Base-by-base conservation (phyloP, 495 filamentous ascomycete species). In the Cryomyces minteri region DNA sequence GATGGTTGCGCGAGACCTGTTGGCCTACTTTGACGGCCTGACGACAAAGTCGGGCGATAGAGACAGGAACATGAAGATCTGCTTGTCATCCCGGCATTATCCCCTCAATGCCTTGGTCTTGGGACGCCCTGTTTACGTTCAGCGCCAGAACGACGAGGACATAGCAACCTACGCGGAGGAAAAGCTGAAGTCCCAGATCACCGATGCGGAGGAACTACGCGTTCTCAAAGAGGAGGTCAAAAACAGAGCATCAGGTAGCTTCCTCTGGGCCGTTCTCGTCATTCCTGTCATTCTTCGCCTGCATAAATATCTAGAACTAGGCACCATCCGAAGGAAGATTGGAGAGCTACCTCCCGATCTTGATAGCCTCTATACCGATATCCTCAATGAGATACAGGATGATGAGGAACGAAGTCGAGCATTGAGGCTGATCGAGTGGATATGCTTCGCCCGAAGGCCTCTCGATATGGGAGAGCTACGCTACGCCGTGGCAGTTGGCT, bases 11-110 rank as follows among this genome's bases (percentile, higher is more conserved):
- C 43, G 39, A 12, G 6, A 51, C 1, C 29, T 63, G 7, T 47
- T 57, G 2, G 29, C 44, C 6, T 44, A 45, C 1, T 54, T 65
- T 51, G 44, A 54, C 28, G n/a, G 43, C 4, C 28, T 58, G 43
- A 49, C 53, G 28, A 7, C 46, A n/a, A 37, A 37, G 33, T n/a
- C n/a, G 33, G 33, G 7, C n/a, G 7, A 6, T 37, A 37, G 6
- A 6, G 31, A 39, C n/a, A n/a, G n/a, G 32, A 32, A 9, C 8
- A 50, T 61, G 40, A 56, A 31, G 1, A 59, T 67, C 31, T 67
- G 64, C 43, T 61, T 64, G 28, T 54, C 58, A n/a, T 65, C 62
- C 47, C 62, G 62, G 1, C 57, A 62, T 43, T 62, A 58, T 43
- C 62, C 62, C 7, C 44, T 60, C 9, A 32, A 58, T 6, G 39